These are phyloP conservation scores for Aspergillus flavus DNA, from an alignment of 2,329 filamentous ascomycete species.

Conservation along the genomic window DNA sequence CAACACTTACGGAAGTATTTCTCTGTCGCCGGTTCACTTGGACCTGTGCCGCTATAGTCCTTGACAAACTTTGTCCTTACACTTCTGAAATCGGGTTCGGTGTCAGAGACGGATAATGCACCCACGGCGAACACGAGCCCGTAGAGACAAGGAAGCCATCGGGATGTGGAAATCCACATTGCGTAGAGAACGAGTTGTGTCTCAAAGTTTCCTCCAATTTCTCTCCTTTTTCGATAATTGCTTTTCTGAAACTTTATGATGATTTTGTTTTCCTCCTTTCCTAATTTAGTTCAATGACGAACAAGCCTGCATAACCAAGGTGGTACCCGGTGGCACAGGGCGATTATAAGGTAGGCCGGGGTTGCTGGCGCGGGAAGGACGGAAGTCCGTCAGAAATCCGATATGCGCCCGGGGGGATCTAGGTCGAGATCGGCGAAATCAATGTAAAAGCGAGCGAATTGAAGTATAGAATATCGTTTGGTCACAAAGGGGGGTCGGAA, in stretches of 20 bases:
- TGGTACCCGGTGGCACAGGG: neutral
- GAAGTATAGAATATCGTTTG: neutral
- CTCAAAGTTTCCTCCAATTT: neutral
- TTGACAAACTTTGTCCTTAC: constrained; percentile 45
- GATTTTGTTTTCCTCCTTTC: neutral
- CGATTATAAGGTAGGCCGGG: neutral
- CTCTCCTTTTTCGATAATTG: neutral
- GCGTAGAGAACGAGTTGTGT: neutral
- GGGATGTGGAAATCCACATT: constrained; percentile 25
- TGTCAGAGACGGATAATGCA: constrained; percentile 28
- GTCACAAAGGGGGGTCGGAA: neutral
- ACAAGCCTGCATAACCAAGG: neutral
- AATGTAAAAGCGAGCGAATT: neutral
- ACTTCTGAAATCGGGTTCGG: constrained; percentile 47
- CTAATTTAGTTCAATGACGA: neutral
- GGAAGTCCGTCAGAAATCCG: neutral
- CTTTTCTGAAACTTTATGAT: neutral
- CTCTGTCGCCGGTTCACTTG: constrained; percentile 32
- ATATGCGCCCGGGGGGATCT: neutral
- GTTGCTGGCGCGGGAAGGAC: neutral
- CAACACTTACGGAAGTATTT: constrained; percentile 55
- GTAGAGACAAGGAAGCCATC: constrained; percentile 21
- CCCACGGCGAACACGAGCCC: constrained; percentile 21
- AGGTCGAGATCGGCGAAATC: neutral
- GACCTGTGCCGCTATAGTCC: constrained; percentile 41